Base-by-base conservation (phyloP, 352 stramenopile species). In the Pythium diclinum region DNA sequence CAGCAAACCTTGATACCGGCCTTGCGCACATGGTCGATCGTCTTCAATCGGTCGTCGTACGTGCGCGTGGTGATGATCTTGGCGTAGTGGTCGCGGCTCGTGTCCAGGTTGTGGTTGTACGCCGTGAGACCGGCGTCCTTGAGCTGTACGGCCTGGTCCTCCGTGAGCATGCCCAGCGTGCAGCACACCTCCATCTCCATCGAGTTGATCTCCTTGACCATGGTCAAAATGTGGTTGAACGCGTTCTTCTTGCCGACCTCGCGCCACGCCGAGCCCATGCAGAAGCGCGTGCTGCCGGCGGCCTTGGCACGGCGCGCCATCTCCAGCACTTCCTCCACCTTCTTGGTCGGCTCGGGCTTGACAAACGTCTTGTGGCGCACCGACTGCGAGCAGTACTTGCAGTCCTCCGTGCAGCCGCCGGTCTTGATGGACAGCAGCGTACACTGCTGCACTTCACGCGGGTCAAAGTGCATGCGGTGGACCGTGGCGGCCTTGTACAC, bases 71-170 rank as follows among this genome's bases (percentile, higher is more conserved):
- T 96, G 64, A 99, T 98, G 42, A 99, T 91, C 66, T 98, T 99
- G 46, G 96, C 89, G 74, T 99, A 99, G 81, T 98, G 95, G 67
- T 99, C 96, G 17, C 91, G 94, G 76, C 89, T 98, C 6, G 97
- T 99, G 77, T 99, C 97, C 44, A 99, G 75, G 79, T 99, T 99
- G 84, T 99, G 97, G 87, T 99, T 99, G 85, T 99, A 99, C 11
- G 96, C 95, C 19, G 95, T 97, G 14, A 99, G 85, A 1, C 97
- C 97, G n/a, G 97, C 97, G 61, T 98, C 94, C 78, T 99, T 99
- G 66, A 99, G 86, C 78, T 98, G 93, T 64, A 87, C 74, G 13
- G 97, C 95, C 77, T 99, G 96, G 32, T 99, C 95, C 56, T 91
- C 82, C 46, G 87, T 98, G 53, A 99, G 83, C 96, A 99, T 98